A percentile compares a stretch with the other conserved stretches of the same genome.
These are phyloP conservation scores for Candida buenavistaensis DNA, from an alignment of 1,139 yeast genomes.

Conservation along the genomic window DNA sequence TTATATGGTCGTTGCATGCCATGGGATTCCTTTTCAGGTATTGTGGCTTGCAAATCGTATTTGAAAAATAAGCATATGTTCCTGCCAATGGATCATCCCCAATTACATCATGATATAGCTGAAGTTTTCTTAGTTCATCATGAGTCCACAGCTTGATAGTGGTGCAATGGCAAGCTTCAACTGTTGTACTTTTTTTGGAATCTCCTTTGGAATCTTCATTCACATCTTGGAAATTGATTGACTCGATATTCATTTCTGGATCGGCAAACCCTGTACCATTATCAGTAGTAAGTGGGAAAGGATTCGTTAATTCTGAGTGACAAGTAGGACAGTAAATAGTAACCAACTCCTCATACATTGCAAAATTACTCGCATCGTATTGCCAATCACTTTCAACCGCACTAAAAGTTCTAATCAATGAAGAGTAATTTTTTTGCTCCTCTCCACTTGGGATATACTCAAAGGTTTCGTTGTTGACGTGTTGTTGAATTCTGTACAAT, in stretches of 20 bases:
- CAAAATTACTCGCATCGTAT: conserved; percentile 4
- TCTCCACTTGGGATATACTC: conserved; percentile 17
- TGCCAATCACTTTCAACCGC: conserved; percentile 5
- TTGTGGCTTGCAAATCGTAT: background rate
- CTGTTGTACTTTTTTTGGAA: too few relatives aligned
- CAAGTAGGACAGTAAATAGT: conserved; percentile 22
- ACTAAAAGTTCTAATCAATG: conserved; percentile 2
- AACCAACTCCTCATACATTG: conserved; percentile 3
- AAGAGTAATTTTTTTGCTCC: conserved; percentile 1
- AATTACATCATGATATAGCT: conserved; percentile 21
- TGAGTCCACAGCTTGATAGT: conserved; percentile 14
- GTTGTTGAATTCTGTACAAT: conserved; percentile 19
- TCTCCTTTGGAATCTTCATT: background rate
- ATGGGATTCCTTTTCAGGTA: background rate
- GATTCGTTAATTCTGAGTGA: conserved; percentile 8
- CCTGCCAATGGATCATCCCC: conserved; percentile 14
- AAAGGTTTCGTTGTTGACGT: conserved; percentile 22
- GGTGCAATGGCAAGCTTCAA: conserved; percentile 6
- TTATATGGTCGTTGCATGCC: too few relatives aligned
- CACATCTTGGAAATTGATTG: too few relatives aligned
- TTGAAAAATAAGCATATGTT: conserved; percentile 9
- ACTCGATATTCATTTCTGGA: too few relatives aligned
- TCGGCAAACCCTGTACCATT: conserved; percentile 24
- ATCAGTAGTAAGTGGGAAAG: conserved; percentile 17
- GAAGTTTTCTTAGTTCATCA: conserved; percentile 21